Conservation (phyloP, 495 filamentous ascomycete species). For the Penicillium canariense region DNA sequence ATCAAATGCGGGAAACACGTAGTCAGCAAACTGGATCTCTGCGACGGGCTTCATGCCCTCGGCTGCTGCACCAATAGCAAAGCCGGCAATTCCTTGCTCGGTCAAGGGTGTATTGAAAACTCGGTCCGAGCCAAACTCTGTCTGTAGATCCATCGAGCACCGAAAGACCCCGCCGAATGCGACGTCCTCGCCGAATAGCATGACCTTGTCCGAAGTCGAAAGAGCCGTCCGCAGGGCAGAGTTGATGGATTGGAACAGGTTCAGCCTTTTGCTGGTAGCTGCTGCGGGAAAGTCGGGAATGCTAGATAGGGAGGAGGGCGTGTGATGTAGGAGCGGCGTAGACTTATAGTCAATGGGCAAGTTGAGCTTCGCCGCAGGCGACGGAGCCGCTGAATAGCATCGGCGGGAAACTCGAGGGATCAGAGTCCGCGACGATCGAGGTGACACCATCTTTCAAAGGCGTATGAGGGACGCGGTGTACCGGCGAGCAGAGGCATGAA, state of each 20-base stretch:
- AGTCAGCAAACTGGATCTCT: constrained; percentile 98
- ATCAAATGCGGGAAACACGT: constrained; percentile 95
- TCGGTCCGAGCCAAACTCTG: constrained; percentile 79
- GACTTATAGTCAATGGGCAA: constrained; percentile 83
- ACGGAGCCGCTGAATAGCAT: constrained; percentile 30
- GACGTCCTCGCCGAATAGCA: constrained; percentile 96
- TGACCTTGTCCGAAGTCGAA: constrained; percentile 76
- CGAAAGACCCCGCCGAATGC: constrained; percentile 97
- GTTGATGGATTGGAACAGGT: constrained; percentile 91
- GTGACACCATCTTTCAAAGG: constrained; percentile 10
- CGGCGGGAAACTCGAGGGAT: constrained; percentile 15
- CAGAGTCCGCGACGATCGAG: constrained; percentile 14
- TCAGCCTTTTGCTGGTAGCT: constrained; percentile 75
- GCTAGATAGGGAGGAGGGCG: constrained; percentile 64
- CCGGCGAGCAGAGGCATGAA: not conserved
- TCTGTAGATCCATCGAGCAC: constrained; percentile 85
- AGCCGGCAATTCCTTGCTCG: constrained; percentile 93
- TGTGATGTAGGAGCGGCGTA: constrained; percentile 78
- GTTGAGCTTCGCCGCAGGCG: constrained; percentile 65
- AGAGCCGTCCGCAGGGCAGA: constrained; percentile 80
- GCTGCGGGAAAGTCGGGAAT: constrained; percentile 60
- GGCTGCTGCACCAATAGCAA: constrained; percentile 84
- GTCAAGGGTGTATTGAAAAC: constrained; percentile 96
- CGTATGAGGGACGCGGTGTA: not conserved
- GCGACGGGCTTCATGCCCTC: constrained; percentile 93